Evolutionary conservation across 2,329 filamentous ascomycete genomes (phyloP).

Genomic region (Orbilia javanica): DNA sequence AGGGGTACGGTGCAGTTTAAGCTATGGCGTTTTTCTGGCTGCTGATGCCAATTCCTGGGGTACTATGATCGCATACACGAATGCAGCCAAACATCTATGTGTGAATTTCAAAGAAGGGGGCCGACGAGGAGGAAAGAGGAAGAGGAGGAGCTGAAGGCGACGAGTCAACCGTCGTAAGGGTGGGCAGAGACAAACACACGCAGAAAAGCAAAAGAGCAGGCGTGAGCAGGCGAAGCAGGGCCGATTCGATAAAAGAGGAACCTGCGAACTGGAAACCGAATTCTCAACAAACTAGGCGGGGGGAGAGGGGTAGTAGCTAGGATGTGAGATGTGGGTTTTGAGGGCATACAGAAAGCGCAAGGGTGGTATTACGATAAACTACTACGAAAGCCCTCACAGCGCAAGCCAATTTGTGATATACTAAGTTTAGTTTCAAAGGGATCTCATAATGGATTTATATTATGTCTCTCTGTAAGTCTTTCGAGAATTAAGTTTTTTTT

Average conservation of each 20-base stretch:
- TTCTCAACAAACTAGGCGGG: slow-evolving; percentile 31
- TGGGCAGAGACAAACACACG: slow-evolving; percentile 17
- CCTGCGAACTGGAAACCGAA: slow-evolving; percentile 48
- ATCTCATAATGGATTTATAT: background rate
- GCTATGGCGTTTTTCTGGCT: slow-evolving; percentile 15
- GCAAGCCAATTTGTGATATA: slow-evolving; percentile 30
- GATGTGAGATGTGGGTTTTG: slow-evolving; percentile 23
- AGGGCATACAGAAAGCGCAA: slow-evolving; percentile 28
- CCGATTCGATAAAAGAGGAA: slow-evolving; percentile 54
- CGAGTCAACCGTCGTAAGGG: slow-evolving; percentile 3
- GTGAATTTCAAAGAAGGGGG: too few relatives aligned
- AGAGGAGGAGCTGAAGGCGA: slow-evolving; percentile 30
- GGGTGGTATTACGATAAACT: slow-evolving; percentile 31
- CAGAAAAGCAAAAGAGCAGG: slow-evolving; percentile 34
- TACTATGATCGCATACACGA: slow-evolving; percentile 27
- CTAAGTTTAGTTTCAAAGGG: background rate
- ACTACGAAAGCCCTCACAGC: slow-evolving; percentile 16
- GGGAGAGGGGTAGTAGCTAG: slow-evolving; percentile 33
- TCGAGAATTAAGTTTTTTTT: slow-evolving; percentile 3
- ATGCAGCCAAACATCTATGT: background rate
- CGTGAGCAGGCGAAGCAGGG: slow-evolving; percentile 56
- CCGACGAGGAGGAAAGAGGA: background rate
- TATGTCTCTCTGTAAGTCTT: background rate
- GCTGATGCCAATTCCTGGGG: slow-evolving; percentile 3
- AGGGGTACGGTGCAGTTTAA: slow-evolving; percentile 43